Evolutionary conservation across 2,329 filamentous ascomycete genomes (phyloP).

Genomic region (Fusarium luffae): DNA sequence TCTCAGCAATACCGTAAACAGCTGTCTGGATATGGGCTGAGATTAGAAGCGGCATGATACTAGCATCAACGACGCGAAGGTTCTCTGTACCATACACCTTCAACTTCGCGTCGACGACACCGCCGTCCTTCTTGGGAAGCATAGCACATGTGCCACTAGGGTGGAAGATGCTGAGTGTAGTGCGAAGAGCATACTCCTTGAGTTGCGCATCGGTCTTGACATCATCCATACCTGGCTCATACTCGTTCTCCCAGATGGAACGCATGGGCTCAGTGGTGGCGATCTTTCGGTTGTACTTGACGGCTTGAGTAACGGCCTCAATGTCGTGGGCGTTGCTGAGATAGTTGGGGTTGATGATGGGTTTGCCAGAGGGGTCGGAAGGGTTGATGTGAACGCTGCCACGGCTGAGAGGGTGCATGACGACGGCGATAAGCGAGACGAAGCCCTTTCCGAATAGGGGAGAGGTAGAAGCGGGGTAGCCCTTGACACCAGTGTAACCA

Average conservation of each 20-base stretch:
- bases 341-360: conserved; percentile 41
- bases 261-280: conserved; percentile 48
- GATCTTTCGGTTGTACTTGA: conserved; percentile 49
- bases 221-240: conserved; percentile 45
- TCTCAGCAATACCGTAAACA: conserved; percentile 65
- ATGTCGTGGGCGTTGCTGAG: conserved; percentile 46
- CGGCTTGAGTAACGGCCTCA: conserved; percentile 48
- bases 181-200: conserved; percentile 27
- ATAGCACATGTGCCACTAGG: conserved; percentile 59
- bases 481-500: conserved; percentile 47
- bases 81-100: conserved; percentile 61
- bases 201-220: conserved; percentile 35
- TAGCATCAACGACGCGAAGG: conserved; percentile 62
- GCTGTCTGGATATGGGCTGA: conserved; percentile 62
- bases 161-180: conserved; percentile 48
- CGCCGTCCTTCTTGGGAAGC: conserved; percentile 57
- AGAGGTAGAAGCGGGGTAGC: conserved; percentile 44
- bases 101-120: conserved; percentile 57
- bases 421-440: conserved; percentile 64
- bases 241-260: conserved; percentile 49
- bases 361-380: conserved; percentile 29
- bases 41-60: conserved; percentile 60
- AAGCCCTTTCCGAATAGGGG: conserved; percentile 45
- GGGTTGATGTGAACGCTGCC: conserved; percentile 41
- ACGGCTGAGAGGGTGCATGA: conserved; percentile 67